Evolutionary conservation across 1,284 basidiomycete species (phyloP).

Genomic region (Leccinum subatratum): DNA sequence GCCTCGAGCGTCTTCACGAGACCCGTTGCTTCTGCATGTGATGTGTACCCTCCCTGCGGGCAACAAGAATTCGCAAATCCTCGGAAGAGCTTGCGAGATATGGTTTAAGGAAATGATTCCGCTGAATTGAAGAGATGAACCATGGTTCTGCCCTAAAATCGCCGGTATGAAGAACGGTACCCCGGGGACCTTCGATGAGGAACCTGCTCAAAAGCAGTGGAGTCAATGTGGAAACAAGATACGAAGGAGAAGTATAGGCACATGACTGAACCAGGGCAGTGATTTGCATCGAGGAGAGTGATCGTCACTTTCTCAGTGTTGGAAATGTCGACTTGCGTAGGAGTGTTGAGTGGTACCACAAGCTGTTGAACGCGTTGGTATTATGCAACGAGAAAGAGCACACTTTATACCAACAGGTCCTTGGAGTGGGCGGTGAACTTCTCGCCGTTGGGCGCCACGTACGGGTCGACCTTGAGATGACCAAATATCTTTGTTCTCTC

Average conservation of each 20-base stretch:
- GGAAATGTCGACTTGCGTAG: slow-evolving; percentile 59
- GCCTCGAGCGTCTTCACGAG: slow-evolving; percentile 56
- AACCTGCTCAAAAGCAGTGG: slow-evolving; percentile 54
- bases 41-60: slow-evolving; percentile 27
- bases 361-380: slow-evolving; percentile 30
- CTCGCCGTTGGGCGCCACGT: slow-evolving; percentile 43
- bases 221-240: neutral
- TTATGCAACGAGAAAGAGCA: slow-evolving; percentile 17
- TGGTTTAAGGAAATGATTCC: slow-evolving; percentile 66
- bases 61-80: slow-evolving; percentile 26
- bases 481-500: slow-evolving; percentile 59
- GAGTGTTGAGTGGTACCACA: slow-evolving; percentile 54
- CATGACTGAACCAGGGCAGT: slow-evolving; percentile 93
- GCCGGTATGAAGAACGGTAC: slow-evolving; percentile 84
- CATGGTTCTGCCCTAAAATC: slow-evolving; percentile 84
- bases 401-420: slow-evolving; percentile 44
- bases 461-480: slow-evolving; percentile 60
- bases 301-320: slow-evolving; percentile 60
- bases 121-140: slow-evolving; percentile 64
- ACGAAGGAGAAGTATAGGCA: slow-evolving; percentile 35
- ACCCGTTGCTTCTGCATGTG: slow-evolving; percentile 14
- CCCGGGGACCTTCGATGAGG: slow-evolving; percentile 70
- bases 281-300: slow-evolving; percentile 87
- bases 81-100: slow-evolving; percentile 48
- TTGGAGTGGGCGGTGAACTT: slow-evolving; percentile 47